phyloP scores from a whole-genome alignment of 331 rosid genomes.

The Malus hybrid region DNA sequence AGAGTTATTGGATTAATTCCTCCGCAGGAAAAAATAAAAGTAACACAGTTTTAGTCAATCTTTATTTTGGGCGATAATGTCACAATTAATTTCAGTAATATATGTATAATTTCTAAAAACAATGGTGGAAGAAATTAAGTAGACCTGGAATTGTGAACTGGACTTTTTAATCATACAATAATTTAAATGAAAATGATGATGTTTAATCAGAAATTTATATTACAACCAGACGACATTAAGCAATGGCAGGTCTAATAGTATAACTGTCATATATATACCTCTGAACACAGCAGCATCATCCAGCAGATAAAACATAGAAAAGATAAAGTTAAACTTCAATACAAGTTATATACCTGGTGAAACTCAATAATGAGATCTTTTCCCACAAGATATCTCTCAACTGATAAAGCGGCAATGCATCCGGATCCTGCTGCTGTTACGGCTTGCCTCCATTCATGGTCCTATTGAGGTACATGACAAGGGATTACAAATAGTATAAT shows the following conservation, averaged over 20 bases:
- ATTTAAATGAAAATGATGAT: background rate
- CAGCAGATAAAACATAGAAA: background rate
- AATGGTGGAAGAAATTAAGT: background rate
- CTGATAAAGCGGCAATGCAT: slow-evolving; percentile 89
- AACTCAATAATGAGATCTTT: slow-evolving; percentile 70
- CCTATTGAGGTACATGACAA: slow-evolving; percentile 32
- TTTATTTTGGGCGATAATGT: background rate
- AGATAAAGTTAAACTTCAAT: background rate
- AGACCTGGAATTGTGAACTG: background rate
- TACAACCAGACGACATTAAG: background rate
- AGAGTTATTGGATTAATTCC: background rate
- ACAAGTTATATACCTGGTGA: slow-evolving; percentile 65
- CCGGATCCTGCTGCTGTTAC: slow-evolving; percentile 98
- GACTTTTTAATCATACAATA: background rate
- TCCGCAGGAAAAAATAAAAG: background rate
- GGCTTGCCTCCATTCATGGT: slow-evolving; percentile 98
- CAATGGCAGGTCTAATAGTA: background rate
- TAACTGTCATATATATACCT: background rate
- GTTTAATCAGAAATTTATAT: background rate
- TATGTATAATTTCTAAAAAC: background rate
- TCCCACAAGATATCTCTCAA: slow-evolving; percentile 88
- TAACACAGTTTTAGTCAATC: background rate
- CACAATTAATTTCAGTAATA: background rate
- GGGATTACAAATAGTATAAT: background rate
- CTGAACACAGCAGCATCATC: background rate